Base-by-base conservation (phyloP, 2,329 filamentous ascomycete species). In the Geosmithia flava region DNA sequence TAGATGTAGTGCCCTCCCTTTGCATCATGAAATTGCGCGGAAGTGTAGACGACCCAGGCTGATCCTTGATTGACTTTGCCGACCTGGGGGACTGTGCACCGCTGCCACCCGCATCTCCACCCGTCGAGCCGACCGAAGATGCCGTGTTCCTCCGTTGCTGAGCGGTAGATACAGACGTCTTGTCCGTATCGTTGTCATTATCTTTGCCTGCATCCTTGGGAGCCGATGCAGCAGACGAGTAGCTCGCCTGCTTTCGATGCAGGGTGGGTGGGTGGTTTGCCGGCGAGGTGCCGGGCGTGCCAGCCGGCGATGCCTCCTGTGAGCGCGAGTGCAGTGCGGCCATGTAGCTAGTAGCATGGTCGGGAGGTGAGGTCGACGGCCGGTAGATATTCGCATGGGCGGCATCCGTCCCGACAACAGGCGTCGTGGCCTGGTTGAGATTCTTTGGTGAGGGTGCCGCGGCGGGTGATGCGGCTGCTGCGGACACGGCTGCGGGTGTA, bases 311-410 rank as follows among this genome's bases (percentile, higher is more conserved):
- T 20, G 65, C 62, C n/a, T 75, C 70, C 37, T 76, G 72, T 1
- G 83, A 78, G 17, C 76, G 71, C 17, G 70, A 75, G n/a, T 83
- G 80, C 40, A 87, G 69, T 40, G 79, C 80, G 48, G 82, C 81
- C 72, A 89, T 87, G 23, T 76, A 71, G 53, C 70, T 76, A 20
- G 74, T 71, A 20, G 83, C 83, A 58, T 80, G 71, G 39, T 80
- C 75, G 2, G 76, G 74, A 5, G 73, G 71, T 30, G 75, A 76
- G 1, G 69, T 71, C 3, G 72, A 75, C 15, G 74, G 70, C 51
- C 75, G 77, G 53, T 77, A 76, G 13, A 80, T 71, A 51, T 88
- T 83, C 19, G 80, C 79, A 52, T 83, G 81, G 1, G 78, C 73
- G 33, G 75, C 72, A 55, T 88, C 82, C 1, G 81, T 80, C 29